A percentile compares a stretch with the other conserved stretches of the same genome.
Conservation (phyloP, 2,329 filamentous ascomycete species). For the Tolypocladium tundrense region DNA sequence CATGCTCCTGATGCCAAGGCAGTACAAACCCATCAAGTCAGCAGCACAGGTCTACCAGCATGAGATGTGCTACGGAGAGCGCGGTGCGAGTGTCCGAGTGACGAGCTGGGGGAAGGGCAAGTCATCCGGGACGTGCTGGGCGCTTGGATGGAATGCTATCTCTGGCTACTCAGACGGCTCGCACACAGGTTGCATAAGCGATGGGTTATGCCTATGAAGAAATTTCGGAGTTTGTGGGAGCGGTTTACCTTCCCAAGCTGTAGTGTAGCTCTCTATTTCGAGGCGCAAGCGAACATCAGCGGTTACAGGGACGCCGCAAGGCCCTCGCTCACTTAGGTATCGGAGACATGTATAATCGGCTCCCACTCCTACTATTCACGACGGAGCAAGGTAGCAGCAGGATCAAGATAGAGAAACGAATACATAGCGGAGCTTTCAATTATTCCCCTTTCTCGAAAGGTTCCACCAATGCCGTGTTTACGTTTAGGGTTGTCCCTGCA, state of each 20-base stretch:
- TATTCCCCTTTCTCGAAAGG: not conserved
- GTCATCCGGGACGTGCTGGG: not conserved
- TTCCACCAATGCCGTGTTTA: not conserved
- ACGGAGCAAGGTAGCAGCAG: not conserved
- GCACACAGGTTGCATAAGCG: not conserved
- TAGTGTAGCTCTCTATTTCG: not conserved
- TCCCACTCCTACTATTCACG: not conserved
- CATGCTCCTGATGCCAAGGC: not conserved
- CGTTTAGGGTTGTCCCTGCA: not conserved
- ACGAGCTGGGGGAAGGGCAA: not conserved
- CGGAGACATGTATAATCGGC: too few relatives aligned
- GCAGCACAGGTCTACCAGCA: not conserved
- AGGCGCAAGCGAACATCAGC: not conserved
- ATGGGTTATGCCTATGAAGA: not conserved
- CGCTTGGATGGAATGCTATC: not conserved
- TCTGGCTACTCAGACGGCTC: not conserved
- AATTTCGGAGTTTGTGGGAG: too few relatives aligned
- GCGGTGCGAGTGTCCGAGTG: not conserved
- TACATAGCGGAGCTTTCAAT: not conserved
- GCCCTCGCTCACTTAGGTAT: not conserved
- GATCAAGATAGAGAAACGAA: not conserved
- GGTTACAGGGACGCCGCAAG: not conserved
- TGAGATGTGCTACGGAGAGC: not conserved
- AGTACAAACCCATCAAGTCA: not conserved
- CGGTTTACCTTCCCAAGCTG: not conserved